Conservation (phyloP, 257 asterid species). For the Solanum verrucosum region DNA sequence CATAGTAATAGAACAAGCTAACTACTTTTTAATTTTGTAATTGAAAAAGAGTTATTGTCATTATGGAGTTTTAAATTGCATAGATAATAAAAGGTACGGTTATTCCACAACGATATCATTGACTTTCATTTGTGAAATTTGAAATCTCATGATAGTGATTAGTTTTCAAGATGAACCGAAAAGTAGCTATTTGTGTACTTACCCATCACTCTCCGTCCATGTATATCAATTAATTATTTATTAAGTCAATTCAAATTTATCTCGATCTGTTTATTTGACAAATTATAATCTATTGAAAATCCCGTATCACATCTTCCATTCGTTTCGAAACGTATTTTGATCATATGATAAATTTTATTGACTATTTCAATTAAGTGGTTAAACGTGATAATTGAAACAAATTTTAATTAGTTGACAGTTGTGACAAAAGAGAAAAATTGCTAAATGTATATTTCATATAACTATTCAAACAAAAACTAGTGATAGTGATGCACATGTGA, state of each 20-base stretch:
- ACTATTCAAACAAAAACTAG: no score
- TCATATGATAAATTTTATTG: not conserved
- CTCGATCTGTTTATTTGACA: not conserved
- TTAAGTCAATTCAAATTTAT: not conserved
- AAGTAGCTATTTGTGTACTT: not conserved
- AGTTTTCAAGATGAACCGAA: not conserved
- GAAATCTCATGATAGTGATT: not conserved
- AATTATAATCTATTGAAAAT: no score
- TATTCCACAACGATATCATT: not conserved
- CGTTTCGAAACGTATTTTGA: not conserved
- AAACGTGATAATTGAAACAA: not conserved
- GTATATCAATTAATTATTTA: not conserved
- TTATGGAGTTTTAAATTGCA: not conserved
- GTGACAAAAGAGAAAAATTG: not conserved
- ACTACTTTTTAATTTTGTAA: not conserved
- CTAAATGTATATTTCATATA: not conserved
- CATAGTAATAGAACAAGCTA: not conserved
- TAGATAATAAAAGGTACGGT: no score
- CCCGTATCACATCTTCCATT: no score
- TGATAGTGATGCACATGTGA: not conserved
- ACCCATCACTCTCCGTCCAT: not conserved
- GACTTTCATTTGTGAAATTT: not conserved
- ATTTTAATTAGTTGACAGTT: not conserved
- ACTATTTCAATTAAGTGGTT: not conserved
- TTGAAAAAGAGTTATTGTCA: not conserved